Conservation (phyloP, 208 protist species). For the Leishmania major region DNA sequence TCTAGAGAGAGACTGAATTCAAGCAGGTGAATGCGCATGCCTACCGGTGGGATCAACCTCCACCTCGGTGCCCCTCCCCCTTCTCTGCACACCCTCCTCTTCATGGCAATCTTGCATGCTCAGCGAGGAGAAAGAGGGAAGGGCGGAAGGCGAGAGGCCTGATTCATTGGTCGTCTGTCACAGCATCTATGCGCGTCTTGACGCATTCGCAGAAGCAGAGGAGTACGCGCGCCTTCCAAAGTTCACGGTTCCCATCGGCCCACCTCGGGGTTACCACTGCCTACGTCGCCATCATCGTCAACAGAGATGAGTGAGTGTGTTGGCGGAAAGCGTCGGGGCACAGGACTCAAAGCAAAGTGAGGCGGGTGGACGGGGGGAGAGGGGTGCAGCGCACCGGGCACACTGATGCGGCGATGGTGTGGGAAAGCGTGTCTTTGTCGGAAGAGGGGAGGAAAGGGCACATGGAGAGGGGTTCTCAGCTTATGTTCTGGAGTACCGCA, state of each 20-base stretch:
- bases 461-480: slow-evolving; percentile 5
- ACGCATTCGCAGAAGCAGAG: not conserved
- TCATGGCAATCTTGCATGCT: not conserved
- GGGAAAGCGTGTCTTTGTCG: not conserved
- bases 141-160: too few species aligned
- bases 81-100: not conserved
- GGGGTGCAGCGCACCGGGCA: not conserved
- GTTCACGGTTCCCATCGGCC: not conserved
- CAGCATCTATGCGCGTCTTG: not conserved
- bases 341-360: not conserved
- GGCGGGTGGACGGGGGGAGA: not conserved
- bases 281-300: not conserved
- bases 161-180: not conserved
- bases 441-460: slow-evolving; percentile 8
- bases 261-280: not conserved
- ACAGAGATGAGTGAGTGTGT: not conserved
- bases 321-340: not conserved
- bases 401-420: not conserved
- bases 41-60: not conserved
- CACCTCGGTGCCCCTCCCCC: not conserved
- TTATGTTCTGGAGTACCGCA: slow-evolving; percentile 66
- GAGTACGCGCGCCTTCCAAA: too few species aligned
- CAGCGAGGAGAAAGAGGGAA: not conserved
- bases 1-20: not conserved
- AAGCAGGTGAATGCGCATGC: not conserved